Evolutionary conservation across 257 asterid genomes (phyloP), one percentile per base, ranked within the genome.

Genomic region (Solanum bulbocastanum): DNA sequence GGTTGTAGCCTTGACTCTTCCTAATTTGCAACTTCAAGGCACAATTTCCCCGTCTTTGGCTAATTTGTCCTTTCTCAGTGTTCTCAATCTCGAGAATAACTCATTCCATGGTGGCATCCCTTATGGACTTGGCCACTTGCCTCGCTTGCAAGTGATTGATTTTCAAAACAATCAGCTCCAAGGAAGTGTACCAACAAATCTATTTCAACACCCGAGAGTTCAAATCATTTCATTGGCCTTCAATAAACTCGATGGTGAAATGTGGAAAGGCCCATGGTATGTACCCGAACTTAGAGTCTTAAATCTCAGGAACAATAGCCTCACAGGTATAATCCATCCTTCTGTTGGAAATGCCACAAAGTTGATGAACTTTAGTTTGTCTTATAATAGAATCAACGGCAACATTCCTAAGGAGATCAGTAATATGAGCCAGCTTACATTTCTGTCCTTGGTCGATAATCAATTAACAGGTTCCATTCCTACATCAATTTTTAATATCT

Each of bases 391-490:
- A 32, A 39, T 89, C 3, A 32, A n/a, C 15, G 88, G 91, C 25
- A 81, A 39, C 42, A 83, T 89, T 83, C 91, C 91, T 20, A 56
- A 32, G 46, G 84, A 83, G 58, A 83, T 83, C 25, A 60, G 85
- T 3, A 68, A 82, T 40, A 82, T 89, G 20, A 56, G 27, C 27
- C 65, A 79, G 0, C 35, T 87, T 60, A 76, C 69, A 73, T 0
- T 1, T 13, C 13, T 88, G n/a, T 44, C 10, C 22, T 25, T 78
- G 18, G 1, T 3, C 0, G 56, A 60, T 37, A 92, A 92, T 56
- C 36, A 79, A n/a, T 35, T 93, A 73, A 66, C 87, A 39, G 95
- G 95, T 9, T 27, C 78, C 5, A 87, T 92, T 62, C 95, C 92
- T 3, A 5, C 74, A 3, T 11, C 88, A 40, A 10, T 91, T 27